A percentile compares a stretch with the other conserved stretches of the same genome.
Conservation (phyloP, 83 land plant genomes). For the Isoetes engelmannii region DNA sequence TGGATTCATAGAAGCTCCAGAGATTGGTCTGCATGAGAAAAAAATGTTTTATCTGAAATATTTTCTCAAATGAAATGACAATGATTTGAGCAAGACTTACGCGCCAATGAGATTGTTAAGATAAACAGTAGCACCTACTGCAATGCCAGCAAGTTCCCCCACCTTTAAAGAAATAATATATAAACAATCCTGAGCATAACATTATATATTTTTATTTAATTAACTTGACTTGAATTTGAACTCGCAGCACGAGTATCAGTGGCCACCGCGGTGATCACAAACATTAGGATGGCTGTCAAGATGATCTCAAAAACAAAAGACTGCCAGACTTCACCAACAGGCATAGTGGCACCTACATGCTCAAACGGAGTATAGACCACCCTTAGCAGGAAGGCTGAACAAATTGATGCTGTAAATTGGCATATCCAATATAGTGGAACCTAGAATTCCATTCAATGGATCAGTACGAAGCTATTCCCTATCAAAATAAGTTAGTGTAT, state of each 20-base stretch:
- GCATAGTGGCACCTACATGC: slow-evolving; percentile 64
- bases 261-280: slow-evolving; percentile 54
- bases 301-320: slow-evolving; percentile 67
- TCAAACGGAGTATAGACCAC: slow-evolving; percentile 41
- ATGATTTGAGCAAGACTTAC: background rate
- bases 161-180: background rate
- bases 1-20: slow-evolving; percentile 60
- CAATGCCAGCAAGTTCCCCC: slow-evolving; percentile 9
- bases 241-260: slow-evolving; percentile 51
- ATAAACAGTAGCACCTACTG: slow-evolving; percentile 1
- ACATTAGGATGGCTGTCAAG: slow-evolving; percentile 65
- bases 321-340: slow-evolving; percentile 34
- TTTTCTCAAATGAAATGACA: background rate
- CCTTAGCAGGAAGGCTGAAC: slow-evolving; percentile 49
- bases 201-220: no score
- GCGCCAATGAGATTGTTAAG: background rate
- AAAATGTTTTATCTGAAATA: background rate
- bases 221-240: background rate
- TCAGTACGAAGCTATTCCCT: no score
- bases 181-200: background rate
- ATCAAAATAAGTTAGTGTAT: no score
- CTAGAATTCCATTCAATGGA: background rate
- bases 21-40: slow-evolving; percentile 26
- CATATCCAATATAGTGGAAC: slow-evolving; percentile 68
- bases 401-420: slow-evolving; percentile 58